phyloP scores from a whole-genome alignment of 805 yeast genomes.

The Yamadazyma sp. region DNA sequence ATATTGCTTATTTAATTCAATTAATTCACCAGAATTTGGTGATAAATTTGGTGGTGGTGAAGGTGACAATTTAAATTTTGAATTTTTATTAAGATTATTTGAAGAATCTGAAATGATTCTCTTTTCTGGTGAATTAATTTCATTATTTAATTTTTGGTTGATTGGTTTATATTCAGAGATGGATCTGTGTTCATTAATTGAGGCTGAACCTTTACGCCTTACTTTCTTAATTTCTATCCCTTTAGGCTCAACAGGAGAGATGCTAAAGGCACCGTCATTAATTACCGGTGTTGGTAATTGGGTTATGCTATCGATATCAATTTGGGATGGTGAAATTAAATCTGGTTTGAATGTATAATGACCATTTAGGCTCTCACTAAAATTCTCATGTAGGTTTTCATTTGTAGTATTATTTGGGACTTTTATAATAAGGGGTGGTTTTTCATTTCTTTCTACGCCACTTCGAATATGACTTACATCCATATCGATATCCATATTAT shows the following conservation, averaged over 20 bases:
- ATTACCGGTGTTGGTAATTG: constrained; percentile 47
- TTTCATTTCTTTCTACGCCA: too few species aligned
- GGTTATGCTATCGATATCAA: constrained; percentile 17
- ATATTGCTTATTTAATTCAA: background rate
- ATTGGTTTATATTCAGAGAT: constrained; percentile 38
- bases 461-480: too few species aligned
- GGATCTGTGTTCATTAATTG: constrained; percentile 19
- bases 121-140: constrained; percentile 6
- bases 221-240: constrained; percentile 3
- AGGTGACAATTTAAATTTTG: constrained; percentile 10
- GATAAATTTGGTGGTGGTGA: constrained; percentile 1
- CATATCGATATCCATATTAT: too few species aligned
- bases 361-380: background rate
- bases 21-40: background rate
- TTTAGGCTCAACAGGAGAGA: constrained; percentile 9
- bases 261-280: constrained; percentile 17
- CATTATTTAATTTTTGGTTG: constrained; percentile 15
- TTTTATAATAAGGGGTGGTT: too few species aligned
- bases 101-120: constrained; percentile 26
- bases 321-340: constrained; percentile 4
- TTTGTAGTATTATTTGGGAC: too few species aligned
- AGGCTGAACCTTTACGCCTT: constrained; percentile 1
- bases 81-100: constrained; percentile 10
- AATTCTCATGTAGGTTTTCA: background rate
- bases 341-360: background rate